Conservation (phyloP, 768 basidiomycete genomes). For the Heimioporus sp. region DNA sequence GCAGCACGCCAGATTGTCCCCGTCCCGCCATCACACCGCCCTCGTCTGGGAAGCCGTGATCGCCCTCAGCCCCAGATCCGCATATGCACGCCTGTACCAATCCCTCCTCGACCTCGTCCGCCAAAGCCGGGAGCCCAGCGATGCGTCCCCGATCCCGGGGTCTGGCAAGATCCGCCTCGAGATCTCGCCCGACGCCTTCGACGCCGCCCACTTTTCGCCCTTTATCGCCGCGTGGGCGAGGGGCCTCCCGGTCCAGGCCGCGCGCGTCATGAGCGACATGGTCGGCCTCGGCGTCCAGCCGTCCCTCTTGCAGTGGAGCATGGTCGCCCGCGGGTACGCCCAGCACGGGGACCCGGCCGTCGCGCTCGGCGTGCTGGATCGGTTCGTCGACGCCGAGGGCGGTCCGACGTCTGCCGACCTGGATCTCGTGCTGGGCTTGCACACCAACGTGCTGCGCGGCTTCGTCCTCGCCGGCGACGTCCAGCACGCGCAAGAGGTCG, state of each 20-base stretch:
- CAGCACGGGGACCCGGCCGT: conserved; percentile 32
- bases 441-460: conserved; percentile 38
- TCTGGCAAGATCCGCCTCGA: conserved; percentile 4
- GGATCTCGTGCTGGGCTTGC: conserved; percentile 27
- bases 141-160: background rate
- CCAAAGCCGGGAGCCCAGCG: conserved; percentile 1
- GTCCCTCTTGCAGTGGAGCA: conserved; percentile 46
- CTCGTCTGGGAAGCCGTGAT: conserved; percentile 36
- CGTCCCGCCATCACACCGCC: conserved; percentile 31
- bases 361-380: conserved; percentile 42
- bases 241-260: conserved; percentile 29
- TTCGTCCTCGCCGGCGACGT: conserved; percentile 32
- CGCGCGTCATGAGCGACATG: conserved; percentile 54
- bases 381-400: conserved; percentile 30
- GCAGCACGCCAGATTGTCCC: too few species aligned
- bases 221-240: conserved; percentile 47
- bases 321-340: conserved; percentile 47
- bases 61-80: conserved; percentile 12
- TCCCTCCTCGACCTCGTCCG: conserved; percentile 35
- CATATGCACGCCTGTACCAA: conserved; percentile 41
- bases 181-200: conserved; percentile 30
- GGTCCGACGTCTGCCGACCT: background rate
- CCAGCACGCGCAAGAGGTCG: conserved; percentile 32
- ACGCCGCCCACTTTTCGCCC: conserved; percentile 46
- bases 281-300: conserved; percentile 43